Evolutionary conservation across 2,329 filamentous ascomycete species (phyloP), one percentile per base, ranked within the genome.

Genomic region (Plenodomus biglobosus): DNA sequence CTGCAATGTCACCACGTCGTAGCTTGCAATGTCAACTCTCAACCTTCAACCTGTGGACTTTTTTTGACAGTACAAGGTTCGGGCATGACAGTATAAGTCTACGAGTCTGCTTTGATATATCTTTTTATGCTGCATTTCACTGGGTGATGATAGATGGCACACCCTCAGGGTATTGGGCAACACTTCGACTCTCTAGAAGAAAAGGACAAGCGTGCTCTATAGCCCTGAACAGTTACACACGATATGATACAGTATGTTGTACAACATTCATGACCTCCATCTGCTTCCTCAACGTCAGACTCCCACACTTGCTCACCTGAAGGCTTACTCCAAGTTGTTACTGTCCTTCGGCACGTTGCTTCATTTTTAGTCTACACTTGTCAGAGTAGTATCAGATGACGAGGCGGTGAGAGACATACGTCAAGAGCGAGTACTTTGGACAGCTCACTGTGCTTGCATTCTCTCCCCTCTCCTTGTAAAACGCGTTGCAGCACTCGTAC

Each of bases 401-500:
- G 19, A 10, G 6, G 13, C 35, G 16, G 15, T 7, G 8, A 13
- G 13, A 20, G 35, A 37, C 47, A 15, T 60, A 77, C 69, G 83
- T 83, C 48, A 99, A 76, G 47, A 96, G 76, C 57, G 79, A 82
- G 7, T 89, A 83, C 69, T 92, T 92, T 0, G 94, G 94, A 68
- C 94, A 99, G 75, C 89, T 94, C 17, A 85, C 83, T 2, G 87
- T 88, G 36, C 80, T 84, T 24, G 89, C 91, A 19, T 84, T 75
- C 46, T 95, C 86, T 15, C 94, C 92, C 50, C 88, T 82, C 48
- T 82, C 80, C 61, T 86, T 76, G 74, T 99, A 97, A 70, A 97
- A 96, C 11, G 83, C 81, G 64, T 92, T 85, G 73, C 94, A 99
- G 74, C 94, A 99, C 61, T 94, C 87, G 73, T 97, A 99, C 19